Evolutionary conservation across 495 filamentous ascomycete species (phyloP).

Genomic region (Neurospora sp.): DNA sequence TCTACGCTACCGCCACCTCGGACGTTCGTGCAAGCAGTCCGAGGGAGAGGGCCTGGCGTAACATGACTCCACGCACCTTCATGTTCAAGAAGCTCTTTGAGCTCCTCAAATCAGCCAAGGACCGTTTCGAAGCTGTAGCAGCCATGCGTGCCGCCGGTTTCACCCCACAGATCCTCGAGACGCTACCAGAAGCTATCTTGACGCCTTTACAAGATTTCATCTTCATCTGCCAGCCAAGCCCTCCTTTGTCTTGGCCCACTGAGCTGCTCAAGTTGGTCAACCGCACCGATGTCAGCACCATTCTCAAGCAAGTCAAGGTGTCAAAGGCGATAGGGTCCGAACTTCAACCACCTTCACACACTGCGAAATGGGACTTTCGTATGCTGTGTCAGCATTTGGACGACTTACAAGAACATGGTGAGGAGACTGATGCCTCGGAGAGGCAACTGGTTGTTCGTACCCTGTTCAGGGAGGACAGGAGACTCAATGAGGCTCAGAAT

Average conservation of each 20-base stretch:
- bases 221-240: constrained; percentile 65
- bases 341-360: constrained; percentile 47
- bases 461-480: constrained; percentile 84
- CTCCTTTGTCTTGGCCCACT: constrained; percentile 65
- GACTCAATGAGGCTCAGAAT: constrained; percentile 68
- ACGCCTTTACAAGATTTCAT: constrained; percentile 78
- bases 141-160: constrained; percentile 53
- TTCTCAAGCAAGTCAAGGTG: constrained; percentile 45
- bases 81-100: constrained; percentile 52
- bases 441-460: constrained; percentile 68
- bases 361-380: constrained; percentile 62
- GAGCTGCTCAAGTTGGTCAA: constrained; percentile 65
- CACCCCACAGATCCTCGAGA: constrained; percentile 53
- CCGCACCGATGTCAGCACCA: constrained; percentile 67
- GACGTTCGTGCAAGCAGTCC: constrained; percentile 1
- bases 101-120: constrained; percentile 24
- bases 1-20: constrained; percentile 20
- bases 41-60: constrained; percentile 15
- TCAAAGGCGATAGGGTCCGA: constrained; percentile 27
- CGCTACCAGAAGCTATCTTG: constrained; percentile 71
- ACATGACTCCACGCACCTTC: constrained; percentile 48
- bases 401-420: constrained; percentile 28
- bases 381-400: constrained; percentile 44
- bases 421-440: constrained; percentile 55
- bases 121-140: constrained; percentile 43